Evolutionary conservation across 345 rosid genomes (phyloP).

Genomic region (Kandelia obovata): DNA sequence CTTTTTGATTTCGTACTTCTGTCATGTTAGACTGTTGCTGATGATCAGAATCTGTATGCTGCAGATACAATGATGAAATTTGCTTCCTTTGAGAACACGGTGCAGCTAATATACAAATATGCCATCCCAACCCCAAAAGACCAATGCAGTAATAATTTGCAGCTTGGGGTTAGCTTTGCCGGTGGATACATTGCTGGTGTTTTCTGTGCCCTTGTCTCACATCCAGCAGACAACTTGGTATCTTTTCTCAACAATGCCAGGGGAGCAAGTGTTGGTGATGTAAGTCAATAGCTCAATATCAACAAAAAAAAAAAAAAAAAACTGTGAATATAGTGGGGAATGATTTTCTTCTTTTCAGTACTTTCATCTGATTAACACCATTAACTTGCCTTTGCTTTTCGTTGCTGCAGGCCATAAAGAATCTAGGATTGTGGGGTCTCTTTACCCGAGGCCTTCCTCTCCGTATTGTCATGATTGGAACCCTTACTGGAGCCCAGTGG

Average conservation of each 20-base stretch:
- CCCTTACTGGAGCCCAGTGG: constrained; percentile 95
- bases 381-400: constrained; percentile 6
- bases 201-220: constrained; percentile 80
- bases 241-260: constrained; percentile 96
- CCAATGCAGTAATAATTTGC: constrained; percentile 65
- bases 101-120: constrained; percentile 75
- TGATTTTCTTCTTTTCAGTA: not conserved
- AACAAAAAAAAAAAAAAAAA: too few relatives aligned
- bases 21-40: not conserved
- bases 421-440: constrained; percentile 75
- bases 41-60: constrained; percentile 8
- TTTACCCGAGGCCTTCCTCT: constrained; percentile 92
- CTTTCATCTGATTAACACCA: not conserved
- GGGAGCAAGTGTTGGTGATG: constrained; percentile 84
- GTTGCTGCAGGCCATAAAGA: constrained; percentile 65
- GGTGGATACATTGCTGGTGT: constrained; percentile 95
- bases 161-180: constrained; percentile 87
- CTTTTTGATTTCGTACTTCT: not conserved
- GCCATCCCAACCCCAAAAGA: constrained; percentile 78
- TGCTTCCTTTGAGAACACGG: constrained; percentile 79
- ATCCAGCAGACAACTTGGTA: constrained; percentile 93
- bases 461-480: constrained; percentile 91
- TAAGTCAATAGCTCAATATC: constrained; percentile 32
- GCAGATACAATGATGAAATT: constrained; percentile 99
- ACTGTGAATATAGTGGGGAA: not conserved